Base-by-base conservation (phyloP, 805 yeast genomes). In the Hyphopichia homilentoma region DNA sequence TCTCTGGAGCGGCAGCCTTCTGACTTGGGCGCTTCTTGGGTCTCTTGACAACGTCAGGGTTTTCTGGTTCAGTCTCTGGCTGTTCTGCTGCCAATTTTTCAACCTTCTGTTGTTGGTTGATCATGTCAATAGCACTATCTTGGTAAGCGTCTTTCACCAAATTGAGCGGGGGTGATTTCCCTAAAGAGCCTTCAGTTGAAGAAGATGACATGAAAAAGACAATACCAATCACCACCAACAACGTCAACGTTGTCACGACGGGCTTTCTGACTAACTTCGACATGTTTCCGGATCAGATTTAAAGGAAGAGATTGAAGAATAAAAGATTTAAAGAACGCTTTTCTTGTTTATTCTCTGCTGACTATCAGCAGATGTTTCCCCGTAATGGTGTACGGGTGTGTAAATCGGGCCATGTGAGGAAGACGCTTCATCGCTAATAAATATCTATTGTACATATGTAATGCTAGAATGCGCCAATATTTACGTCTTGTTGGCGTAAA, bases 401-500 rank as follows among this genome's bases (percentile, higher is more conserved):
- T n/a, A n/a, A n/a, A n/a, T n/a, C n/a, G n/a, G n/a, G n/a, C n/a
- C n/a, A n/a, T n/a, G n/a, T n/a, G n/a, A n/a, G n/a, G n/a, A n/a
- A n/a, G n/a, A n/a, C n/a, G n/a, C n/a, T n/a, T n/a, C n/a, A n/a
- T n/a, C n/a, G n/a, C n/a, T n/a, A n/a, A n/a, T n/a, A n/a, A n/a
- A n/a, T n/a, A n/a, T n/a, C n/a, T n/a, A n/a, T n/a, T n/a, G n/a
- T n/a, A n/a, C n/a, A n/a, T n/a, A n/a, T n/a, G n/a, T n/a, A n/a
- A n/a, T n/a, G n/a, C n/a, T n/a, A n/a, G n/a, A n/a, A n/a, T n/a
- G n/a, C n/a, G n/a, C n/a, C n/a, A n/a, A n/a, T n/a, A n/a, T n/a
- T n/a, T n/a, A n/a, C n/a, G n/a, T n/a, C n/a, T n/a, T n/a, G 22
- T 38, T 35, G 16, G 40, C 31, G 29, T 67, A 67, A 34, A 64